Evolutionary conservation across 768 basidiomycete species (phyloP).

Genomic region (Dacryopinax spathularia): DNA sequence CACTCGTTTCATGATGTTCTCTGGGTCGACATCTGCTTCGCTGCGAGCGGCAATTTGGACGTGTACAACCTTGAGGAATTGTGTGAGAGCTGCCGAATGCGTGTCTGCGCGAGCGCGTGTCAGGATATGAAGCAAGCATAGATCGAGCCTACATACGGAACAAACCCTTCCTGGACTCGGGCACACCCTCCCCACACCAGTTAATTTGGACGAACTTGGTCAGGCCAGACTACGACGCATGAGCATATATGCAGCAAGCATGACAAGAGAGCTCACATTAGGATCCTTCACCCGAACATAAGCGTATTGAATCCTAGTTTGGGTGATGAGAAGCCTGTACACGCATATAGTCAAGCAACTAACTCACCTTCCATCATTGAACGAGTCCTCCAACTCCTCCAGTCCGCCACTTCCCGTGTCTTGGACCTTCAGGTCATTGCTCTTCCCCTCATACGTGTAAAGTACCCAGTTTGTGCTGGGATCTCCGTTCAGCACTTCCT

Average conservation of each 20-base stretch:
- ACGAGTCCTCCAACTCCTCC: conserved; percentile 85
- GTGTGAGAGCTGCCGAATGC: conserved; percentile 66
- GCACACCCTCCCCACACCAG: conserved; percentile 96
- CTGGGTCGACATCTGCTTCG: conserved; percentile 71
- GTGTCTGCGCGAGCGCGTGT: conserved; percentile 31
- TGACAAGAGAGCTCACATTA: conserved; percentile 43
- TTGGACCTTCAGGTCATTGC: conserved; percentile 80
- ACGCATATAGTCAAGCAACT: conserved; percentile 7
- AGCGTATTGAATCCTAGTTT: conserved; percentile 76
- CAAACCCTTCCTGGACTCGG: conserved; percentile 78
- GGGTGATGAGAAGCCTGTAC: background rate
- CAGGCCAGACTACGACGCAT: conserved; percentile 46
- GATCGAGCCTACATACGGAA: conserved; percentile 35
- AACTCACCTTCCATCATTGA: conserved; percentile 76
- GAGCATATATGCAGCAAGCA: background rate
- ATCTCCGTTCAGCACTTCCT: conserved; percentile 51
- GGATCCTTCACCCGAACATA: conserved; percentile 75
- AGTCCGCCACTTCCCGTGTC: conserved; percentile 73
- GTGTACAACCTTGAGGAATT: conserved; percentile 69
- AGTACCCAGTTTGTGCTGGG: conserved; percentile 59
- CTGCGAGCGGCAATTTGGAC: conserved; percentile 76
- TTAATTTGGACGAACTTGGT: conserved; percentile 90
- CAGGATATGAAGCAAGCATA: background rate
- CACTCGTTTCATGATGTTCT: conserved; percentile 71
- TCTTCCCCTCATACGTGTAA: conserved; percentile 65